phyloP scores from a whole-genome alignment of 345 rosid species.

The Citrus sp. region DNA sequence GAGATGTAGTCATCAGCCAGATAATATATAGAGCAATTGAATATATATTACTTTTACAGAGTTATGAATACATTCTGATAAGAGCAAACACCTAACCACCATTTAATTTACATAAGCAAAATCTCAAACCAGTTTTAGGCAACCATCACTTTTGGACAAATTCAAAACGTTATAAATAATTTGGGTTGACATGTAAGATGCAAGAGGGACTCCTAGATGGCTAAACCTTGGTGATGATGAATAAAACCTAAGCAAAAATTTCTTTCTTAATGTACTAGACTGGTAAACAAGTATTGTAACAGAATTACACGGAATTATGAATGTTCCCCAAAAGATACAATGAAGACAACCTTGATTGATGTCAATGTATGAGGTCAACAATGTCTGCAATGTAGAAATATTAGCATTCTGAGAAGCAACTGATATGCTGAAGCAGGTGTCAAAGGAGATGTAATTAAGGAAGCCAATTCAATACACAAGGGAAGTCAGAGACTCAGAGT shows the following conservation, averaged over 20 bases:
- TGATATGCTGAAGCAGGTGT: not conserved
- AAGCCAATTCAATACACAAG: not conserved
- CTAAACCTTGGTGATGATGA: too few species aligned
- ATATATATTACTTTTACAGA: not conserved
- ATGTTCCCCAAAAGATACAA: not conserved
- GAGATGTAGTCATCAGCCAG: not conserved
- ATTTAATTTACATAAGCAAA: not conserved
- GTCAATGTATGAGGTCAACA: not conserved
- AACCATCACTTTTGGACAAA: not conserved
- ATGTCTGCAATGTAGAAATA: not conserved
- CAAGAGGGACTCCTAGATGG: too few species aligned
- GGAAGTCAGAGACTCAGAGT: not conserved
- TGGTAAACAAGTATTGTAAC: not conserved
- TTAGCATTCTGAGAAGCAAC: not conserved
- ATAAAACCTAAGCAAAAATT: too few species aligned
- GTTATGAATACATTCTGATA: not conserved
- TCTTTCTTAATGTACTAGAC: not conserved
- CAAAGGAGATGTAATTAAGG: not conserved
- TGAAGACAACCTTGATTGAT: not conserved
- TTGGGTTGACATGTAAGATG: too few species aligned
- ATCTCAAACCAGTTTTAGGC: not conserved
- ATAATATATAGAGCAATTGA: not conserved
- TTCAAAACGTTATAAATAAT: not conserved
- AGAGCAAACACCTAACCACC: not conserved
- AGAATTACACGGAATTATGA: not conserved